Evolutionary conservation across 225 moss, liverwort and hornwort species (phyloP), one percentile per base, ranked within the genome.

Genomic region (Anthoceros angustus): DNA sequence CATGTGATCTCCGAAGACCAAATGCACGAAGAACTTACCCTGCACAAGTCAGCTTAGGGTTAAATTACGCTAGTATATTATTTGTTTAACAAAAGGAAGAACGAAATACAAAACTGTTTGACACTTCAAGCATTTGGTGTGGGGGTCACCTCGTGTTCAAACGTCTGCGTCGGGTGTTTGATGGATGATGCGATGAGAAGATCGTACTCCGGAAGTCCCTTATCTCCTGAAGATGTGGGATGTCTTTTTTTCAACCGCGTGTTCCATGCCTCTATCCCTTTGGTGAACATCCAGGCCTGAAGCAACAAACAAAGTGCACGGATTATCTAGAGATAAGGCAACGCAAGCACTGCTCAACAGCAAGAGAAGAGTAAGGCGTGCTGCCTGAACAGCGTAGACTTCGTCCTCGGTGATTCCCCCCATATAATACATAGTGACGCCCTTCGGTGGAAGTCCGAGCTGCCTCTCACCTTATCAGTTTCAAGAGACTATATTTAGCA

Each of bases 281-380:
- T 64, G 41, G 79, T 66, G 15, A 62, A 79, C 88, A 88, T 88
- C 88, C 88, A 88, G 25, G 81, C 83, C 88, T 88, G 73, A 60
- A 49, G 43, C 11, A 15, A 63, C 42, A 70, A 55, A 43, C 43
- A 48, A 39, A 62, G 6, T 6, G 46, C 46, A 48, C 5, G 46
- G 18, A 2, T 12, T 48, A 48, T 12, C 46, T 48, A 6, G 46
- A 6, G 46, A 48, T 2, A 1, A 48, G 12, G 46, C 12, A 48
- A 48, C 46, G 46, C 12, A 18, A 2, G 12, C 46, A 48, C 46
- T 48, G 18, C 14, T 48, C 46, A 18, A 48, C 46, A 48, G 46
- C 5, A 48, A 48, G 14, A 48, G 12, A 48, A 48, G 12, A 48
- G 18, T 48, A 48, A 48, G 18, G 18, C 46, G 46, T 48, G 64